Conservation (phyloP, 495 filamentous ascomycete species). For the Penicillium tannophilum region DNA sequence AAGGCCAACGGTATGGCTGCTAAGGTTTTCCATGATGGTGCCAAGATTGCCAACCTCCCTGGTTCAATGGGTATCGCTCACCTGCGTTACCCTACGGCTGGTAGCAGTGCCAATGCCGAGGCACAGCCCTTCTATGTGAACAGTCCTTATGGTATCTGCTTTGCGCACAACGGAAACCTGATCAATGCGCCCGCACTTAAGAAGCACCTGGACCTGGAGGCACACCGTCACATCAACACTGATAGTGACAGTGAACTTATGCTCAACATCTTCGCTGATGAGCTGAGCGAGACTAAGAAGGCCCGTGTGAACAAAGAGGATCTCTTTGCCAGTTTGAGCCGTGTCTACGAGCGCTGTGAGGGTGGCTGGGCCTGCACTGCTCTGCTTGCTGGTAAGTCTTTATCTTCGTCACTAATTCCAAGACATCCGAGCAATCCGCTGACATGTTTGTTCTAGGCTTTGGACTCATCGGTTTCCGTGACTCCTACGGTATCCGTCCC, state of each 20-base stretch:
- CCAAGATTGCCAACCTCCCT: constrained; percentile 74
- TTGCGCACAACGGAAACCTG: constrained; percentile 86
- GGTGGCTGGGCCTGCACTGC: constrained; percentile 88
- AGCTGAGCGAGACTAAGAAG: constrained; percentile 94
- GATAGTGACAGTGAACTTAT: constrained; percentile 94
- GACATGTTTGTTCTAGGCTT: constrained; percentile 55
- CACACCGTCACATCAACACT: constrained; percentile 95
- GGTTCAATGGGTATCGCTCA: constrained; percentile 91
- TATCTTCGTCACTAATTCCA: not conserved
- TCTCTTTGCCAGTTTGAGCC: constrained; percentile 73
- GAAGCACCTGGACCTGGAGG: constrained; percentile 79
- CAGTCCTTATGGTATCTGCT: constrained; percentile 76
- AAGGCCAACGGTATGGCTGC: constrained; percentile 93
- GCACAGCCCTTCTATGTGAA: constrained; percentile 88
- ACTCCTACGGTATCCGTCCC: constrained; percentile 88
- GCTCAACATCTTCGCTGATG: constrained; percentile 93
- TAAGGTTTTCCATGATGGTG: constrained; percentile 81
- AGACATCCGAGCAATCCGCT: constrained; percentile 10
- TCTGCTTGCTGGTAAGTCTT: constrained; percentile 77
- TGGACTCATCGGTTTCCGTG: constrained; percentile 87
- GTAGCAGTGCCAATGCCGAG: constrained; percentile 68
- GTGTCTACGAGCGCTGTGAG: constrained; percentile 76
- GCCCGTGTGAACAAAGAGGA: constrained; percentile 91
- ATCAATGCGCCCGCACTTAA: constrained; percentile 87
- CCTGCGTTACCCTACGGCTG: constrained; percentile 88